phyloP scores from a whole-genome alignment of 78 protist species.

The Acrasis kona region DNA sequence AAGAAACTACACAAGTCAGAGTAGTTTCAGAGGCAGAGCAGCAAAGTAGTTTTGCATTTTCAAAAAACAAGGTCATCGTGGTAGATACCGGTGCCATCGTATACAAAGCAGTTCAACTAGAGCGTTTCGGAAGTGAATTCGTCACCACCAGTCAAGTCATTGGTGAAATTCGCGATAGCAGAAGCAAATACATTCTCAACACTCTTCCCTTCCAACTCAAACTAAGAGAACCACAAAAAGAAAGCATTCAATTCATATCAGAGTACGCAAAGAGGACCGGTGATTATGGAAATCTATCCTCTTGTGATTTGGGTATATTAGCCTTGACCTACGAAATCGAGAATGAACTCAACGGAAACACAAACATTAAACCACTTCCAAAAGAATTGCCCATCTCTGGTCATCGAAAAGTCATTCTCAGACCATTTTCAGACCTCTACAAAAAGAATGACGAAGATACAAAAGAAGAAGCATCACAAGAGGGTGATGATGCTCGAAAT shows the following conservation, averaged over 20 bases:
- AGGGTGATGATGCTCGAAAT: background rate
- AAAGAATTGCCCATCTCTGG: too few relatives aligned
- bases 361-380: background rate
- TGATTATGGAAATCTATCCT: background rate
- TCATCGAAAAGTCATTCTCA: background rate
- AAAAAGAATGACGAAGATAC: background rate
- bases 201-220: constrained; percentile 4
- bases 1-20: too few relatives aligned
- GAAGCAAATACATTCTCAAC: background rate
- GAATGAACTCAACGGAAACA: background rate
- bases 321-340: constrained; percentile 9
- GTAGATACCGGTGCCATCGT: background rate
- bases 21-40: too few relatives aligned
- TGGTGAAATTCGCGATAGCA: background rate
- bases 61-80: background rate
- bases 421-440: background rate
- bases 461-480: background rate
- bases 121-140: background rate
- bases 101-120: background rate
- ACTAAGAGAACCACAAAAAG: background rate
- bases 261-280: background rate
- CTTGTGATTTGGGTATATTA: background rate
- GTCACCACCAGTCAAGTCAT: background rate
- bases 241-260: background rate
- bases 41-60: too few relatives aligned